Conservation (phyloP, 2,329 filamentous ascomycete species). For the Cladosporium sp. region DNA sequence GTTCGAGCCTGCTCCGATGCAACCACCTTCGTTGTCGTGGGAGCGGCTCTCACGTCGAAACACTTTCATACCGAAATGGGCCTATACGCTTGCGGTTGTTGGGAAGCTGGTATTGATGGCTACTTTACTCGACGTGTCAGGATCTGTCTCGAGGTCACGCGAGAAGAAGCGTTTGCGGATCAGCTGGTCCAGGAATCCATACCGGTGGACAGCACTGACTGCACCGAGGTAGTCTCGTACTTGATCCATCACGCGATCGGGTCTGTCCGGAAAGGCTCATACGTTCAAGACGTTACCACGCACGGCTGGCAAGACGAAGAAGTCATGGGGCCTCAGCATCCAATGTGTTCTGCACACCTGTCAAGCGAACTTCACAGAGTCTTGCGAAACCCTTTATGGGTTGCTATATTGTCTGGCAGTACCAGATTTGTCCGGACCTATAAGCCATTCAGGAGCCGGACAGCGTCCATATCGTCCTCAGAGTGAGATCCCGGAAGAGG, state of each 20-base stretch:
- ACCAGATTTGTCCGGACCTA: too few species aligned
- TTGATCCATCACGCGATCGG: not conserved
- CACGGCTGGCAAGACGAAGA: not conserved
- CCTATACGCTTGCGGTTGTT: not conserved
- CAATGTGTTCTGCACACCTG: not conserved
- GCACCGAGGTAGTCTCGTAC: not conserved
- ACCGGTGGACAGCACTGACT: too few species aligned
- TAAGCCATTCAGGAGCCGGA: too few species aligned
- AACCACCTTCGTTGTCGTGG: not conserved
- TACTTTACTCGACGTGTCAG: not conserved
- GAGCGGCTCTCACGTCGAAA: not conserved
- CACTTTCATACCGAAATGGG: rapidly evolving
- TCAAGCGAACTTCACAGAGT: not conserved
- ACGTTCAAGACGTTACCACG: not conserved
- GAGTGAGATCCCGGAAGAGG: too few species aligned
- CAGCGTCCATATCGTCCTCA: too few species aligned
- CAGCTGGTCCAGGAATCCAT: too few species aligned
- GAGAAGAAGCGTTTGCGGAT: not conserved
- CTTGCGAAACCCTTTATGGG: not conserved
- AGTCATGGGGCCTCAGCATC: not conserved
- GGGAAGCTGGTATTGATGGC: not conserved
- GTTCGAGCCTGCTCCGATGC: not conserved
- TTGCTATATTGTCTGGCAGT: too few species aligned
- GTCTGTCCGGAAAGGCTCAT: not conserved
- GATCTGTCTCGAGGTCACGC: not conserved